Percentiles rank a stretch among this genome's conserved stretches.
phyloP scores from a whole-genome alignment of 2,329 filamentous ascomycete genomes.

The Calonectria pseudoreteaudii region DNA sequence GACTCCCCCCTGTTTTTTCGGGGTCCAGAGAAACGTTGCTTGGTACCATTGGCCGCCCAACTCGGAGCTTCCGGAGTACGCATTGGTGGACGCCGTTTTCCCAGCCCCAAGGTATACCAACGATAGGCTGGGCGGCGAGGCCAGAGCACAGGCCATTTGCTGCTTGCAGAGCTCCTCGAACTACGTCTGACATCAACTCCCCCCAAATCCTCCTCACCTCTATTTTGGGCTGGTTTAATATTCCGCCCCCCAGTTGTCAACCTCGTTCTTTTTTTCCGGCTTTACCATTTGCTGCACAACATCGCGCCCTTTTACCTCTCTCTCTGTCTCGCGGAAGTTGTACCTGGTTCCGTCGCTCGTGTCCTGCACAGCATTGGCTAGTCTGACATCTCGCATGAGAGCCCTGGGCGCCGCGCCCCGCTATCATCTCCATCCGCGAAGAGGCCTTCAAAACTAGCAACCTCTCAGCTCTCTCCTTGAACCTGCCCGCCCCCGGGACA shows the following conservation, averaged over 20 bases:
- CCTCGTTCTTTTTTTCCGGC: constrained; percentile 9
- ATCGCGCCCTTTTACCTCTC: not conserved
- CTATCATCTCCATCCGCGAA: constrained; percentile 33
- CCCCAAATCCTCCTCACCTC: not conserved
- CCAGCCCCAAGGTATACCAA: constrained; percentile 13
- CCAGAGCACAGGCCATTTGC: constrained; percentile 21
- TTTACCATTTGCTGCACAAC: constrained; percentile 13
- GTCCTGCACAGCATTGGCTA: constrained; percentile 60
- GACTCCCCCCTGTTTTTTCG: not conserved
- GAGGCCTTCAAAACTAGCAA: constrained; percentile 34
- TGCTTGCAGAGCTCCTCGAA: constrained; percentile 10
- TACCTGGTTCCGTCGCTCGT: constrained; percentile 47
- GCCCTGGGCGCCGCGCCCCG: constrained; percentile 38
- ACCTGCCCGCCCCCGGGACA: constrained; percentile 34
- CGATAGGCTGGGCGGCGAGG: not conserved
- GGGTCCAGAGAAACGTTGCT: not conserved
- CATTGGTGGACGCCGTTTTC: constrained; percentile 17
- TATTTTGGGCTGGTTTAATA: not conserved
- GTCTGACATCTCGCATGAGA: constrained; percentile 39
- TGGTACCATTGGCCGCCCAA: constrained; percentile 3
- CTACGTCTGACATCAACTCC: constrained; percentile 20
- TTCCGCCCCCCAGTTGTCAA: constrained; percentile 4
- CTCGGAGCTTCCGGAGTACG: constrained; percentile 7
- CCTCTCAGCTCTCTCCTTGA: constrained; percentile 25
- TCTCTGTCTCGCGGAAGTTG: not conserved